A percentile compares a stretch with the other conserved stretches of the same genome.
These are phyloP conservation scores for Salvia rosmarinus DNA, from an alignment of 257 asterid genomes.

Conservation along the genomic window DNA sequence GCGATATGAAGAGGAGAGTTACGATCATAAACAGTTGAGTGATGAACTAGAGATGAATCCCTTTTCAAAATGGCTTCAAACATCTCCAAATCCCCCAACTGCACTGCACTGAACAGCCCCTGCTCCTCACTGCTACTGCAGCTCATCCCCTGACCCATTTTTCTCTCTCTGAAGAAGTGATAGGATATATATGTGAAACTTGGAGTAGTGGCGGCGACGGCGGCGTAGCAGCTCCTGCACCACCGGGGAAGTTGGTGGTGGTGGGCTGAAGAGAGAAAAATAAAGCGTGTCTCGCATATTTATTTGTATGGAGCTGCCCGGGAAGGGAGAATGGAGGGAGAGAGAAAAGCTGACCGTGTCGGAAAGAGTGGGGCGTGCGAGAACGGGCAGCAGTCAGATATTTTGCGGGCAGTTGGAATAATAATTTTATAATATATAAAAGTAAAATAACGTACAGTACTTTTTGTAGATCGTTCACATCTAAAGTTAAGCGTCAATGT, in stretches of 20 bases:
- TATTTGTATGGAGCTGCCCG: constrained; percentile 58
- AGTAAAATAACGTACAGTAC: neutral
- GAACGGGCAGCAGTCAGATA: constrained; percentile 73
- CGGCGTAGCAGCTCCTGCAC: constrained; percentile 46
- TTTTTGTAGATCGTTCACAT: constrained; percentile 28
- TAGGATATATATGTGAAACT: neutral
- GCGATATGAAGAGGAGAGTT: constrained; percentile 88
- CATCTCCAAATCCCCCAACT: constrained; percentile 66
- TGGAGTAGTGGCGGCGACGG: constrained; percentile 22
- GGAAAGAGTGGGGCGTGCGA: constrained; percentile 37
- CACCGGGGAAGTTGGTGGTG: constrained; percentile 48
- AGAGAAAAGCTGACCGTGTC: constrained; percentile 52
- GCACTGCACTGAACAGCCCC: constrained; percentile 72
- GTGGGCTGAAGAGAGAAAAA: constrained; percentile 40
- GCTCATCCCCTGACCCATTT: constrained; percentile 95
- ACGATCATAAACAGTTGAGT: constrained; percentile 64
- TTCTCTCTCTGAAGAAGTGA: neutral
- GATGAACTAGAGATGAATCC: constrained; percentile 56
- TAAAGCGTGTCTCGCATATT: constrained; percentile 34
- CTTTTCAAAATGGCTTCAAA: constrained; percentile 53
- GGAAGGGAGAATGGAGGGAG: constrained; percentile 34
- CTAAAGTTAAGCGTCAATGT: constrained; percentile 26
- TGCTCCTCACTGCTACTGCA: constrained; percentile 71
- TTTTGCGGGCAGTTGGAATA: constrained; percentile 58
- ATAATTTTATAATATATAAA: neutral